These are phyloP conservation scores for Amanita rimosa DNA, from an alignment of 768 basidiomycete genomes.

Conservation along the genomic window DNA sequence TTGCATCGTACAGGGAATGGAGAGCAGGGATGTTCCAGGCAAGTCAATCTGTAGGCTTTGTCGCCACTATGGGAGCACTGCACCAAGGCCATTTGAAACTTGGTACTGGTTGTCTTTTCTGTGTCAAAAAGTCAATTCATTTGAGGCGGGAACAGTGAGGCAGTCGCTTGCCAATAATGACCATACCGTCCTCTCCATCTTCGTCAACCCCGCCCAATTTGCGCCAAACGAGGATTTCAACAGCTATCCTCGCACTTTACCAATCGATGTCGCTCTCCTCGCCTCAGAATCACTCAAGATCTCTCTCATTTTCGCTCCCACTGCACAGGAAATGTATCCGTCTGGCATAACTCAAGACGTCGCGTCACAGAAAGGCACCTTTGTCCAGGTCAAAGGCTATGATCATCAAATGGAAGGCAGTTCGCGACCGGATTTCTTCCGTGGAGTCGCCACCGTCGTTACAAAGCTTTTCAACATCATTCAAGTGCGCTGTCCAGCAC, in stretches of 20 bases:
- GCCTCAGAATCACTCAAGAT: conserved; percentile 27
- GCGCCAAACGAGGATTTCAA: conserved; percentile 90
- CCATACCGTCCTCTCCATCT: conserved; percentile 86
- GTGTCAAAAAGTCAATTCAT: background rate
- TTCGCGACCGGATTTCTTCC: conserved; percentile 84
- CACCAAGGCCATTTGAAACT: conserved; percentile 90
- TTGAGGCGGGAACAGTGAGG: conserved; percentile 41
- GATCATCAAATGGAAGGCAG: conserved; percentile 88
- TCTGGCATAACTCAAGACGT: conserved; percentile 78
- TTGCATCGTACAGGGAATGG: conserved; percentile 65
- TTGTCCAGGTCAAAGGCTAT: conserved; percentile 87
- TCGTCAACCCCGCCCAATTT: conserved; percentile 97
- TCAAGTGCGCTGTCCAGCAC: conserved; percentile 59
- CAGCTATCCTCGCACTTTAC: conserved; percentile 83
- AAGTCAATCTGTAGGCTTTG: conserved; percentile 72
- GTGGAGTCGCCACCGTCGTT: conserved; percentile 91
- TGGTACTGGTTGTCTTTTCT: conserved; percentile 40
- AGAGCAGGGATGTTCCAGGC: conserved; percentile 45
- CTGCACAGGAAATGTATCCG: conserved; percentile 83
- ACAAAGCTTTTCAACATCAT: conserved; percentile 92
- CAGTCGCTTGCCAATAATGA: conserved; percentile 71
- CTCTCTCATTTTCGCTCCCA: conserved; percentile 72
- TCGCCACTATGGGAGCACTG: conserved; percentile 97
- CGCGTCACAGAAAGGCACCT: conserved; percentile 70
- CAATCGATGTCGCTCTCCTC: conserved; percentile 60